These are phyloP conservation scores for Phytophthora constricta DNA, from an alignment of 352 stramenopile species.

Conservation along the genomic window DNA sequence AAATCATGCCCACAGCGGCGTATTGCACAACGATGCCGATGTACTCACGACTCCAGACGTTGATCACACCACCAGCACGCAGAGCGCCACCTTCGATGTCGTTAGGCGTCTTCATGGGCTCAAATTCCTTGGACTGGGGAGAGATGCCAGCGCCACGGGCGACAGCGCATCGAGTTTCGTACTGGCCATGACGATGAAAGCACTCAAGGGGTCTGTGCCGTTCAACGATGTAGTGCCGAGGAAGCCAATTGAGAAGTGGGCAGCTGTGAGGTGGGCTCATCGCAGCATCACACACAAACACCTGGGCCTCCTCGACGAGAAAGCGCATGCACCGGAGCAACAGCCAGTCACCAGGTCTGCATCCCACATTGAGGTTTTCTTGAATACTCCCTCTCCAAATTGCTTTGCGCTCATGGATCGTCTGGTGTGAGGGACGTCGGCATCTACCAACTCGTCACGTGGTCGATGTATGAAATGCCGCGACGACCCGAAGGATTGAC, in stretches of 20 bases:
- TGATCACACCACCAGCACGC: constrained; percentile 24
- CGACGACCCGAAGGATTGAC: constrained; percentile 32
- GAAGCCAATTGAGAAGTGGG: constrained; percentile 29
- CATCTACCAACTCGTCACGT: constrained; percentile 12
- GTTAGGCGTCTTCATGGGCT: constrained; percentile 34
- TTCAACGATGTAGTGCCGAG: not conserved
- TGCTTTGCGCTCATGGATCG: constrained; percentile 37
- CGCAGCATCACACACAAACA: constrained; percentile 6
- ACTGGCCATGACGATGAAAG: constrained; percentile 9
- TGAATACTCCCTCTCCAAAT: constrained; percentile 31
- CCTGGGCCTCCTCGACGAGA: too few relatives aligned
- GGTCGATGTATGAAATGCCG: constrained; percentile 9
- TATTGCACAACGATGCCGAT: constrained; percentile 53
- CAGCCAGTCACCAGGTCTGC: constrained; percentile 1
- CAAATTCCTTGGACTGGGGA: constrained; percentile 27
- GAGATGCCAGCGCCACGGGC: constrained; percentile 24
- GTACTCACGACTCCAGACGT: constrained; percentile 47
- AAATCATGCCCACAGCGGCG: constrained; percentile 46
- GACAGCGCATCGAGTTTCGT: constrained; percentile 31
- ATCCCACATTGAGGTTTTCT: constrained; percentile 7
- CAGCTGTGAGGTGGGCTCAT: constrained; percentile 7
- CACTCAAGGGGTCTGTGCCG: not conserved
- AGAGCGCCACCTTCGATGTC: constrained; percentile 21
- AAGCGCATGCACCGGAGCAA: not conserved
- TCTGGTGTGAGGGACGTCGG: constrained; percentile 21